A percentile compares a stretch with the other conserved stretches of the same genome.
phyloP scores from a whole-genome alignment of 345 rosid species.

The Citrus maxima region DNA sequence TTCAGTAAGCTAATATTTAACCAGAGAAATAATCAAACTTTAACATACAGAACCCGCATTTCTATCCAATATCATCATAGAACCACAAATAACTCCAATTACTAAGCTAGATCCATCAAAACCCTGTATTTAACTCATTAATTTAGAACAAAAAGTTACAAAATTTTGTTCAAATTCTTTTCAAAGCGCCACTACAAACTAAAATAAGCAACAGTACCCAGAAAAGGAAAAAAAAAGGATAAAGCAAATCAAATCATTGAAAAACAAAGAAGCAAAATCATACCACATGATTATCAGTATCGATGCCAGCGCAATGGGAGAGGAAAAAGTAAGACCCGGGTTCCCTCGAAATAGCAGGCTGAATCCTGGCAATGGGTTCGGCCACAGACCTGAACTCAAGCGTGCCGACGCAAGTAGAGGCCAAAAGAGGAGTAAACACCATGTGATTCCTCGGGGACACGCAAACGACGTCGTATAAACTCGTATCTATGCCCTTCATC shows the following conservation, averaged over 20 bases:
- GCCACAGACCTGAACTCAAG: conserved; percentile 95
- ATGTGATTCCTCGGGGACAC: conserved; percentile 87
- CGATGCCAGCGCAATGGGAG: conserved; percentile 60
- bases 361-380: conserved; percentile 80
- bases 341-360: conserved; percentile 72
- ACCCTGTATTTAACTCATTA: neutral
- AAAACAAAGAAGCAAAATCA: neutral
- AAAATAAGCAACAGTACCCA: neutral
- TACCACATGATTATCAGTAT: conserved; percentile 59
- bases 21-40: neutral
- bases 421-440: conserved; percentile 89
- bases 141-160: neutral
- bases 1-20: neutral
- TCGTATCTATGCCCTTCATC: conserved; percentile 78
- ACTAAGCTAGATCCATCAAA: too few species aligned
- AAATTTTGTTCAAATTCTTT: neutral
- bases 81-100: neutral
- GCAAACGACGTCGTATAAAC: conserved; percentile 71
- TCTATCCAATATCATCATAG: neutral
- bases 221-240: neutral
- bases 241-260: neutral
- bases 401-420: conserved; percentile 96
- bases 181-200: neutral
- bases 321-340: conserved; percentile 81
- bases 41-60: neutral